Evolutionary conservation across 2,329 filamentous ascomycete genomes (phyloP).

Genomic region (Fusarium pseudonygamai): DNA sequence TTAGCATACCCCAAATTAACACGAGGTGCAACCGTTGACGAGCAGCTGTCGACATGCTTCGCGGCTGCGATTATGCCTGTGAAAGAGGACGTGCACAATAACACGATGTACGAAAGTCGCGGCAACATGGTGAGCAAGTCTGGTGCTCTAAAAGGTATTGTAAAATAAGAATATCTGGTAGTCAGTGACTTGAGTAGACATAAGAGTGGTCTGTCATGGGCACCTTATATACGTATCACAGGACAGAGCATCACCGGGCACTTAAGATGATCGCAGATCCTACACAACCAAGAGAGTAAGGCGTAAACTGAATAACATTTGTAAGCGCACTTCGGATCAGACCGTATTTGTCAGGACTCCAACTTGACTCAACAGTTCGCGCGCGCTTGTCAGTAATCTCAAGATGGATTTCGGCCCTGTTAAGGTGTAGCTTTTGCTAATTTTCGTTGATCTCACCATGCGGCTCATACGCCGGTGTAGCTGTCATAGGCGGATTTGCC

Average conservation of each 20-base stretch:
- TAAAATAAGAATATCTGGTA: background rate
- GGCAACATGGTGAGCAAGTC: background rate
- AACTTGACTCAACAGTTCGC: background rate
- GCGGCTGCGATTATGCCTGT: background rate
- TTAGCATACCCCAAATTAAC: background rate
- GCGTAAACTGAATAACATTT: background rate
- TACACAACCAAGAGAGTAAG: background rate
- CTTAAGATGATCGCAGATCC: background rate
- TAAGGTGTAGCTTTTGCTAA: background rate
- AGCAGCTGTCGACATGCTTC: background rate
- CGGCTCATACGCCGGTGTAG: background rate
- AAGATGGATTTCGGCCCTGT: background rate
- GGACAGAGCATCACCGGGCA: rapidly evolving
- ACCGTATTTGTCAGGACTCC: background rate
- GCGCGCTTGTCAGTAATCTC: background rate
- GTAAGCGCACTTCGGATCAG: background rate
- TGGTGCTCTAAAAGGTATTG: background rate
- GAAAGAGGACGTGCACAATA: background rate
- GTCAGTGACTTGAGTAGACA: background rate
- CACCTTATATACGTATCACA: background rate
- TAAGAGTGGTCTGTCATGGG: rapidly evolving
- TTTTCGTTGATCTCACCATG: background rate
- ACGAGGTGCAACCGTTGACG: background rate
- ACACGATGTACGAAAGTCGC: background rate
- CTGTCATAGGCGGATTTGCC: background rate